A percentile compares a stretch with the other conserved stretches of the same genome.
Conservation (phyloP, 2,329 filamentous ascomycete species). For the Raffaelea arxii region DNA sequence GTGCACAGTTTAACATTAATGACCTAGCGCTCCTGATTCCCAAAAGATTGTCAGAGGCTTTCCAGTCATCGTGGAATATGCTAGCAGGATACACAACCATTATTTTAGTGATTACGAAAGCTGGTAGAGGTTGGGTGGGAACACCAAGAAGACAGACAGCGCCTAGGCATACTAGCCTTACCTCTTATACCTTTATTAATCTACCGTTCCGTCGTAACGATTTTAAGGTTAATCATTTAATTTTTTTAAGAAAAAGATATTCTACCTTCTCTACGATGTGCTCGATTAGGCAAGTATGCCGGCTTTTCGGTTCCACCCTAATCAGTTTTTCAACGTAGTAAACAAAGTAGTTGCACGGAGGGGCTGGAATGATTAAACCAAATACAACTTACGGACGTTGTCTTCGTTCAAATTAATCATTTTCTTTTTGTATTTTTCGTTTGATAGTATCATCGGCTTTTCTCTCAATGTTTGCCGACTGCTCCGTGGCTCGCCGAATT, state of each 20-base stretch:
- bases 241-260: background rate
- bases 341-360: background rate
- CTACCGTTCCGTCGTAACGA: background rate
- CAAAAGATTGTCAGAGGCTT: slow-evolving; percentile 24
- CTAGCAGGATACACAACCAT: background rate
- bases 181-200: background rate
- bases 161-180: no score
- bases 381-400: background rate
- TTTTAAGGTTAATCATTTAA: background rate
- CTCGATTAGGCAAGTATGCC: background rate
- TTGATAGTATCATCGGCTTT: no score
- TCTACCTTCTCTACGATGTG: background rate
- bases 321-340: background rate
- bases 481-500: no score
- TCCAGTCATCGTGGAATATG: background rate
- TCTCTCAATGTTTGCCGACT: no score
- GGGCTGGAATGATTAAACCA: background rate
- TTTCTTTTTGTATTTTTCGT: background rate
- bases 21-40: slow-evolving; percentile 34
- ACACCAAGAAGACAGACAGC: no score
- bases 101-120: background rate
- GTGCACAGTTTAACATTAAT: slow-evolving; percentile 4
- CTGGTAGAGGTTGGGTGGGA: no score
- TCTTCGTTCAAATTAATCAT: background rate
- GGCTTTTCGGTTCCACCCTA: background rate